Base-by-base conservation (phyloP, 2,329 filamentous ascomycete genomes). In the Mycosphaerelloides madeirae region DNA sequence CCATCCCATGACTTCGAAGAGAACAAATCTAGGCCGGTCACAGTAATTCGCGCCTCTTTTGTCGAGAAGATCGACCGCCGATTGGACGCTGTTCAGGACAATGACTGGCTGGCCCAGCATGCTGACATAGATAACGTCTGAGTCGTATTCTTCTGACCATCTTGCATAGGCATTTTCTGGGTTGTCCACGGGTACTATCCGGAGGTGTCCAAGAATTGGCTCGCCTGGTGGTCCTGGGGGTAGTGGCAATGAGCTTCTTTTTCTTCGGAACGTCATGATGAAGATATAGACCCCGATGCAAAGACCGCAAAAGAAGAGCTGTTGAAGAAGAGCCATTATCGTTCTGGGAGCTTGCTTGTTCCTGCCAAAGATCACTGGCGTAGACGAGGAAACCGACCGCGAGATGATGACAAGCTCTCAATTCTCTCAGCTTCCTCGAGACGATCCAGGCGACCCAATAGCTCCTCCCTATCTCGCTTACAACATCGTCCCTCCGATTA, bases 71-170 rank as follows among this genome's bases (percentile, higher is more conserved):
- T 72, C 67, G 4, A 62, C 48, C 0, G 67, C 68, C 0, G 67
- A 46, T 1, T 59, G 45, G 1, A 50, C 36, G 31, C 68, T 68
- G 48, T 71, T 69, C 9, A 74, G 50, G 9, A 74, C 57, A 5
- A 74, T 50, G 3, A 72, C 55, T 0, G 68, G 68, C 38, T 68
- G 62, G 0, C 70, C 69, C 16, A 73, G 50, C n/a, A 67, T 58
- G 1, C 62, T 70, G 9, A 74, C 49, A 3, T 65, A 70, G 43
- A 68, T 59, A 16, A 64, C 50, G 44, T 66, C 62, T 29, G 54
- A 50, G 16, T 49, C n/a, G 18, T 51, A 45, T 20, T 52, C 41
- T 41, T 54, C 48, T 5, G 47, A 44, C 45, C 46, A 47, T 46
- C 46, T 31, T 29, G 43, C 38, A 28, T 57, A 59, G 12, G 53